Evolutionary conservation across 176 grass and related monocot species (phyloP).

Genomic region (Tillandsia leiboldiana): DNA sequence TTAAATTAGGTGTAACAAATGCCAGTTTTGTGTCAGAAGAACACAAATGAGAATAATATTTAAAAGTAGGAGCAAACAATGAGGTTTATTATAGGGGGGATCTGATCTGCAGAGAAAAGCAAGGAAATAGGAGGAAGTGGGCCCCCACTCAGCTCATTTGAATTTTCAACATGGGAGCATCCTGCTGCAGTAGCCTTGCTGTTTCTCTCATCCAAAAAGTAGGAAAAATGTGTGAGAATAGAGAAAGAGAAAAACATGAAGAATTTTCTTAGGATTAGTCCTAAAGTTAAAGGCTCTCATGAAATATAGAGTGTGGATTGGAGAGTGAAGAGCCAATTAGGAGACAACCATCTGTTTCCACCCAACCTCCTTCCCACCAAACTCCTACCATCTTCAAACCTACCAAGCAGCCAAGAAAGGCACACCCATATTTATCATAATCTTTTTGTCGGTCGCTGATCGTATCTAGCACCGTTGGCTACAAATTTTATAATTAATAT

Average conservation of each 20-base stretch:
- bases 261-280: too few species aligned
- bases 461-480: too few species aligned
- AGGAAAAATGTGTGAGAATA: too few species aligned
- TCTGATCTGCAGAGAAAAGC: too few species aligned
- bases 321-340: slow-evolving; percentile 1
- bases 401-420: background rate
- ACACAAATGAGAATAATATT: background rate
- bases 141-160: too few species aligned
- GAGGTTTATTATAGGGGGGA: background rate
- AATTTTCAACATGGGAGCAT: too few species aligned
- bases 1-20: background rate
- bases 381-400: slow-evolving; percentile 14
- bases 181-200: too few species aligned
- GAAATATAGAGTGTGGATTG: background rate
- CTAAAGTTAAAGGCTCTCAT: background rate
- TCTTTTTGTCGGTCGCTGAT: background rate
- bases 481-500: too few species aligned
- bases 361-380: slow-evolving; percentile 15
- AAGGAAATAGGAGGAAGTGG: too few species aligned
- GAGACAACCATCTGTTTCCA: background rate
- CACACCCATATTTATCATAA: background rate
- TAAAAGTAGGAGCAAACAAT: background rate
- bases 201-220: too few species aligned
- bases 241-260: too few species aligned
- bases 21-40: background rate